These are phyloP conservation scores for Cucurbita maxima DNA, from an alignment of 306 rosid species.

Conservation along the genomic window DNA sequence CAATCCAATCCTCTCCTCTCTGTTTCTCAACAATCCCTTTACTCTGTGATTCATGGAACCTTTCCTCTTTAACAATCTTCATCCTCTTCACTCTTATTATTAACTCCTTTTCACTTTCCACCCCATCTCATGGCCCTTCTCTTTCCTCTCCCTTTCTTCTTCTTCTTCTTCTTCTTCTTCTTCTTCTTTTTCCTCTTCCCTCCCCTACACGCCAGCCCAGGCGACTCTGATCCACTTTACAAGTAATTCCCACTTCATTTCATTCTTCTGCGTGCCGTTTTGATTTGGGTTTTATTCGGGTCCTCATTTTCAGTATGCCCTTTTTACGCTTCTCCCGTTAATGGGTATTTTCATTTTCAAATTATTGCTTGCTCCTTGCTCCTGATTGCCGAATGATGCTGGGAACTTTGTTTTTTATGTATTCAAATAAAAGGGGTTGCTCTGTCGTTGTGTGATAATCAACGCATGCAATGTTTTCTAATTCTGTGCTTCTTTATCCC, in stretches of 20 bases:
- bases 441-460: not conserved
- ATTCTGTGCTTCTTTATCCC: not conserved
- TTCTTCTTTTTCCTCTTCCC: constrained; percentile 15
- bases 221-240: constrained; percentile 77
- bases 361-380: not conserved
- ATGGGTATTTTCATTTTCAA: not conserved
- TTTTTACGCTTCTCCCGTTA: not conserved
- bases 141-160: not conserved
- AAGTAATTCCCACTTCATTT: constrained; percentile 15
- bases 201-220: constrained; percentile 38
- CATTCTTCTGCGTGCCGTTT: not conserved
- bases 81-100: not conserved
- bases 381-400: not conserved
- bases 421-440: not conserved
- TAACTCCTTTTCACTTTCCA: constrained; percentile 27
- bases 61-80: not conserved
- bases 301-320: not conserved
- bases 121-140: constrained; percentile 42
- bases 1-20: not conserved
- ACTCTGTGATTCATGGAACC: constrained; percentile 3
- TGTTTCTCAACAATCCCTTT: not conserved
- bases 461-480: not conserved
- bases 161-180: constrained; percentile 13
- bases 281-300: not conserved
- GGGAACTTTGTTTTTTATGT: not conserved